A percentile compares a stretch with the other conserved stretches of the same genome.
phyloP scores from a whole-genome alignment of 1,284 basidiomycete genomes.

The Pisolithus thermaeus region DNA sequence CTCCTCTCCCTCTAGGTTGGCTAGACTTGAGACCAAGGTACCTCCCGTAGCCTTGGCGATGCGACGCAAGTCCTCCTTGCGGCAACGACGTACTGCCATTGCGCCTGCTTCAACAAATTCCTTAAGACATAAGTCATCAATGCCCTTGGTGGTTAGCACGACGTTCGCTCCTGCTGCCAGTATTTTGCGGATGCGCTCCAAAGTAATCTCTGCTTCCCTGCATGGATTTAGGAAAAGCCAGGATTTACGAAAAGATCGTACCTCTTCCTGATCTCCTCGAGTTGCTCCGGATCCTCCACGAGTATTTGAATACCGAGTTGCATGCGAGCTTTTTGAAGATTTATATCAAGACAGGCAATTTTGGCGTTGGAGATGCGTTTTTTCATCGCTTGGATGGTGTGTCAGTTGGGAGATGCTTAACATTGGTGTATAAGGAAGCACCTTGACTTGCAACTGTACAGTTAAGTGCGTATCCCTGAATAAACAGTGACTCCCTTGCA shows the following conservation, averaged over 20 bases:
- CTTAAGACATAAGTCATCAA: slow-evolving; percentile 97
- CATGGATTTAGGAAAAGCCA: neutral
- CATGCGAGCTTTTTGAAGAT: slow-evolving; percentile 96
- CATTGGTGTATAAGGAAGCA: slow-evolving; percentile 7
- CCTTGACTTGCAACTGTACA: slow-evolving; percentile 99
- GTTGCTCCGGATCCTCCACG: slow-evolving; percentile 93
- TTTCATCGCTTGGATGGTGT: slow-evolving; percentile 82
- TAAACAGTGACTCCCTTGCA: slow-evolving; percentile 91
- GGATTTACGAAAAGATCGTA: slow-evolving; percentile 28
- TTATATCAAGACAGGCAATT: slow-evolving; percentile 98
- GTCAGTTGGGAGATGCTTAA: neutral
- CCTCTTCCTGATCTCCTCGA: slow-evolving; percentile 95
- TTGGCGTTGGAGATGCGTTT: slow-evolving; percentile 90
- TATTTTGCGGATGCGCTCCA: slow-evolving; percentile 96
- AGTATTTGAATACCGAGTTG: slow-evolving; percentile 97
- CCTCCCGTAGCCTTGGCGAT: slow-evolving; percentile 98
- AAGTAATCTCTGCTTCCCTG: slow-evolving; percentile 93
- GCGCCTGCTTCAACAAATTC: slow-evolving; percentile 99
- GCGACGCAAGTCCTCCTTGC: slow-evolving; percentile 94
- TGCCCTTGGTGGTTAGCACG: slow-evolving; percentile 96
- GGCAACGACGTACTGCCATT: slow-evolving; percentile 96
- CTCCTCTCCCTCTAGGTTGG: slow-evolving; percentile 97
- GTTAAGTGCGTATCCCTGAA: slow-evolving; percentile 97
- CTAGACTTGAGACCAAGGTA: slow-evolving; percentile 87
- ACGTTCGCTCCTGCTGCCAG: slow-evolving; percentile 96